Evolutionary conservation across 129 eudicot species (phyloP).

Genomic region (Escallonia rubra): DNA sequence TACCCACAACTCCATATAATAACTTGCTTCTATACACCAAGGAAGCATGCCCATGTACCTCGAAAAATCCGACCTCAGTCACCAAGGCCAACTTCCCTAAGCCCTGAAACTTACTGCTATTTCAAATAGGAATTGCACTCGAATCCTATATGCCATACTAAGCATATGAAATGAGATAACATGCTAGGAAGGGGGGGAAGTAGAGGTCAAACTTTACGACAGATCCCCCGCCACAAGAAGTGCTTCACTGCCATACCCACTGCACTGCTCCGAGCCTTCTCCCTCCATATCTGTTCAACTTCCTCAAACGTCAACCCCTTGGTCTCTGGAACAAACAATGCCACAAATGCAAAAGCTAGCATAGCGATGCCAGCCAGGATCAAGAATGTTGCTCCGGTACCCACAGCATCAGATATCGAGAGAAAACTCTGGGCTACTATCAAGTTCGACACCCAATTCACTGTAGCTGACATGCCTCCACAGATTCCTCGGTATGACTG

Average conservation of each 20-base stretch:
- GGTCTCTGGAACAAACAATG: slow-evolving; percentile 71
- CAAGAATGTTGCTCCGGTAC: slow-evolving; percentile 71
- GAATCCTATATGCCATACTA: no score
- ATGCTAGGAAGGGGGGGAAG: background rate
- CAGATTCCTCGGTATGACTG: slow-evolving; percentile 86
- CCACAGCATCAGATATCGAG: slow-evolving; percentile 70
- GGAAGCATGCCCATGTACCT: no score
- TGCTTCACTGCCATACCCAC: slow-evolving; percentile 11
- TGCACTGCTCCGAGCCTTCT: slow-evolving; percentile 55
- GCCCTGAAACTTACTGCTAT: no score
- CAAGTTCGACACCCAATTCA: slow-evolving; percentile 85
- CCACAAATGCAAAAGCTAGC: slow-evolving; percentile 59
- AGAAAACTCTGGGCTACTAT: slow-evolving; percentile 84
- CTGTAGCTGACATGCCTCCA: slow-evolving; percentile 97
- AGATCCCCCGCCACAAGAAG: slow-evolving; percentile 27
- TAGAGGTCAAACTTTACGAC: background rate
- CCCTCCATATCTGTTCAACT: slow-evolving; percentile 80
- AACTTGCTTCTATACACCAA: no score
- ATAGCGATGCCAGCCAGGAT: slow-evolving; percentile 62
- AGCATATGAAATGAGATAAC: no score
- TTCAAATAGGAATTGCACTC: no score
- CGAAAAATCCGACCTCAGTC: no score
- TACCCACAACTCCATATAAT: no score
- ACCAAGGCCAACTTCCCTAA: no score
- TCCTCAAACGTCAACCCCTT: slow-evolving; percentile 90